phyloP scores from a whole-genome alignment of 139 green algal genomes.

The Pleodorina starrii region DNA sequence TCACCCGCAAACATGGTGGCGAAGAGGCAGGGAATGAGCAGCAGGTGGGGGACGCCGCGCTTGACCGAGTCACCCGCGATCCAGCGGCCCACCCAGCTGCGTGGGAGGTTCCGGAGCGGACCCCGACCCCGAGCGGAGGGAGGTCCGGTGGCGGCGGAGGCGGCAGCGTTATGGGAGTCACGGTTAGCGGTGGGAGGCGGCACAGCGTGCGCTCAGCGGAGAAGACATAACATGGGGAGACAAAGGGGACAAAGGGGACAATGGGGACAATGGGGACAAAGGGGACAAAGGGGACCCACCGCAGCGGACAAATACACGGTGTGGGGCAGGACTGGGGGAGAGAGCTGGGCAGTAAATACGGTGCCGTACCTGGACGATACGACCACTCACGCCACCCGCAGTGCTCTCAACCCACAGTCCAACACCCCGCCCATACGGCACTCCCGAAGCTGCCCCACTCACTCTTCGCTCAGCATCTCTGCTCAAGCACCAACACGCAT shows the following conservation, averaged over 20 bases:
- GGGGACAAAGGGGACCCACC: too few relatives aligned
- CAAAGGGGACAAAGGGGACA: background rate
- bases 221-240: background rate
- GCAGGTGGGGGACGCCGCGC: conserved; percentile 22
- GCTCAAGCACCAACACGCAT: background rate
- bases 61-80: background rate
- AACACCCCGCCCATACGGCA: background rate
- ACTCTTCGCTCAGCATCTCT: background rate
- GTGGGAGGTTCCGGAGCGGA: background rate
- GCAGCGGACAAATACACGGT: too few relatives aligned
- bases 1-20: background rate
- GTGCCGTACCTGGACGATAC: too few relatives aligned
- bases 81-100: conserved; percentile 39
- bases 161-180: background rate
- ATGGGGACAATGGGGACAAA: background rate
- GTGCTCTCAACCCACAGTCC: too few relatives aligned
- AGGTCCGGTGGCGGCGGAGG: background rate
- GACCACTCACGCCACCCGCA: too few relatives aligned
- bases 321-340: too few relatives aligned
- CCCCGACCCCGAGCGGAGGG: background rate
- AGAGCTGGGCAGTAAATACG: too few relatives aligned
- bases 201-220: background rate
- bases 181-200: background rate
- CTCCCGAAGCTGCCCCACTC: background rate
- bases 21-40: conserved; percentile 16